Percentiles rank a stretch among this genome's conserved stretches.
phyloP scores from a whole-genome alignment of 164 flowering plant genomes.

The Sedum album region DNA sequence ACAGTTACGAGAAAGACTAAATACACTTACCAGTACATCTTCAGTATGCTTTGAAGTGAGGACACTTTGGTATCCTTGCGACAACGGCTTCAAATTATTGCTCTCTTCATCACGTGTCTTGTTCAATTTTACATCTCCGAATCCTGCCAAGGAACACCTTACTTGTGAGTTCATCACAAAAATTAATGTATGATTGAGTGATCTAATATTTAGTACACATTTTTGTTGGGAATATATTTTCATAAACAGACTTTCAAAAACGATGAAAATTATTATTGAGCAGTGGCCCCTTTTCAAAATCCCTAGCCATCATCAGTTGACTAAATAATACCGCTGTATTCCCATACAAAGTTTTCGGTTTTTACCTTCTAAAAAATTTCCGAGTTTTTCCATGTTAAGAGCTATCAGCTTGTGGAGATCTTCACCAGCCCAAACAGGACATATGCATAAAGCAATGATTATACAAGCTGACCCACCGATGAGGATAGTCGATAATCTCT shows the following conservation, averaged over 20 bases:
- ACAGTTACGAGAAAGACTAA: neutral
- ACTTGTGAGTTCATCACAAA: neutral
- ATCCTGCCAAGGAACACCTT: neutral
- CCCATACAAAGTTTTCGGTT: neutral
- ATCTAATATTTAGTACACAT: neutral
- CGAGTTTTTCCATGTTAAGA: constrained; percentile 5
- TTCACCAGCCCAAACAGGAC: constrained; percentile 13
- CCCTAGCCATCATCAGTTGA: no score
- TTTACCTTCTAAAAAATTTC: constrained; percentile 8
- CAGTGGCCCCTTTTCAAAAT: neutral
- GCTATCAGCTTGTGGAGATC: constrained; percentile 11
- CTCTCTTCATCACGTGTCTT: constrained; percentile 8
- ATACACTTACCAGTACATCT: constrained; percentile 22
- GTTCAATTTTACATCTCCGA: constrained; percentile 20
- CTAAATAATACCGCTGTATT: no score
- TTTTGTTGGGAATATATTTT: neutral
- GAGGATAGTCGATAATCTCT: constrained; percentile 7
- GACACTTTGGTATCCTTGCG: constrained; percentile 25
- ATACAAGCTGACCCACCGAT: constrained; percentile 11
- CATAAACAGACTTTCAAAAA: neutral
- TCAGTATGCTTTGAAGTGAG: constrained; percentile 21
- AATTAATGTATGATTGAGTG: neutral
- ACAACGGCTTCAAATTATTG: neutral
- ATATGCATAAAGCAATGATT: constrained; percentile 1
- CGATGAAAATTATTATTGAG: no score